Conservation (phyloP, 139 green algal species). For the Haematococcus sp. region DNA sequence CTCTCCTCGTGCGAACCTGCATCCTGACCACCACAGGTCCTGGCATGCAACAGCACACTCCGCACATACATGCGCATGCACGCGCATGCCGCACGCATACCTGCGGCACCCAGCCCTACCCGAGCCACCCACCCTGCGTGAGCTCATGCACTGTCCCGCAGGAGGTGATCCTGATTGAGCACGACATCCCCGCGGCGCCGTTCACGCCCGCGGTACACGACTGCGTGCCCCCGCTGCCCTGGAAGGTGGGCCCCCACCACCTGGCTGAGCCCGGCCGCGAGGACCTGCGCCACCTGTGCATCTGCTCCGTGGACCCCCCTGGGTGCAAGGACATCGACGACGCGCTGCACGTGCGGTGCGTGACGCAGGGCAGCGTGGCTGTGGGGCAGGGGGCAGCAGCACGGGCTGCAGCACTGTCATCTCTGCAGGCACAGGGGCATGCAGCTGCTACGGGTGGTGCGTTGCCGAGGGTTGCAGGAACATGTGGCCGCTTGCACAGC, state of each 20-base stretch:
- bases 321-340: conserved; percentile 94
- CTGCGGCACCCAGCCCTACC: too few species aligned
- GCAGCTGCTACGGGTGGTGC: too few species aligned
- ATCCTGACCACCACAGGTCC: too few species aligned
- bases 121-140: too few species aligned
- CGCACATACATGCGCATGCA: too few species aligned
- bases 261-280: conserved; percentile 28
- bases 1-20: background rate
- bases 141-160: background rate
- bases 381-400: background rate
- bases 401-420: background rate
- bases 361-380: conserved; percentile 21
- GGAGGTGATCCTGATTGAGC: conserved; percentile 83
- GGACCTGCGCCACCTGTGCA: conserved; percentile 67
- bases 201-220: conserved; percentile 89
- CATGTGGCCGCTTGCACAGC: too few species aligned
- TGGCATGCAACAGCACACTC: too few species aligned
- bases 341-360: conserved; percentile 71
- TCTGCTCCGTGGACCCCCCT: conserved; percentile 83
- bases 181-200: conserved; percentile 84
- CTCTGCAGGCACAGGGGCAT: background rate
- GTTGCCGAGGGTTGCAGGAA: too few species aligned
- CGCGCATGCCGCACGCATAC: too few species aligned
- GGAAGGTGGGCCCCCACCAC: conserved; percentile 61
- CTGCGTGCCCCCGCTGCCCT: conserved; percentile 92